Evolutionary conservation across 1,284 basidiomycete genomes (phyloP).

Genomic region (Phaffia rhodozyma): DNA sequence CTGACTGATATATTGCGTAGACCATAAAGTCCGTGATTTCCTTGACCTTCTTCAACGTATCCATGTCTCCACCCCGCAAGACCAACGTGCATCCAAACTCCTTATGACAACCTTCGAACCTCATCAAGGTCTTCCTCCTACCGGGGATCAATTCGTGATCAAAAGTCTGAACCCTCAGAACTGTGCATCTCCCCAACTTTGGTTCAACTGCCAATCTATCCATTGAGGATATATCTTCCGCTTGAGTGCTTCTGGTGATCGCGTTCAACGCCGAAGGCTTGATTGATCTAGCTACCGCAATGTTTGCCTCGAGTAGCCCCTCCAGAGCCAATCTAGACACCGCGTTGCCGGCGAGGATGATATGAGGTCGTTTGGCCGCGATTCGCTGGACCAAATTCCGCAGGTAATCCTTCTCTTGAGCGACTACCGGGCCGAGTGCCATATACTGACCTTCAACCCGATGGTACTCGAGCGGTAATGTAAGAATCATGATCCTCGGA

Average conservation of each 20-base stretch:
- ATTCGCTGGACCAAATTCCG: slow-evolving; percentile 80
- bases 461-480: slow-evolving; percentile 91
- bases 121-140: slow-evolving; percentile 86
- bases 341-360: slow-evolving; percentile 82
- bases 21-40: slow-evolving; percentile 82
- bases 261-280: slow-evolving; percentile 78
- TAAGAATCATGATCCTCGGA: slow-evolving; percentile 89
- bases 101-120: slow-evolving; percentile 85
- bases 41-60: slow-evolving; percentile 73
- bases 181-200: slow-evolving; percentile 75
- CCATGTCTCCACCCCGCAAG: slow-evolving; percentile 73
- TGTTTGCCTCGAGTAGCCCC: slow-evolving; percentile 71
- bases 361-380: slow-evolving; percentile 76
- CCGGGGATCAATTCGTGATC: slow-evolving; percentile 86
- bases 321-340: slow-evolving; percentile 88
- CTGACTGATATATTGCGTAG: slow-evolving; percentile 55
- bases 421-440: slow-evolving; percentile 80
- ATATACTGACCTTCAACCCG: slow-evolving; percentile 89
- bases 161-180: slow-evolving; percentile 83
- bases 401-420: slow-evolving; percentile 91
- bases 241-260: slow-evolving; percentile 85
- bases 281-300: slow-evolving; percentile 81
- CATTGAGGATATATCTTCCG: slow-evolving; percentile 88
- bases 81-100: slow-evolving; percentile 92
- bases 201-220: slow-evolving; percentile 87